These are phyloP conservation scores for Paraphaeosphaeria sporulosa DNA, from an alignment of 2,329 filamentous ascomycete species.

Conservation along the genomic window DNA sequence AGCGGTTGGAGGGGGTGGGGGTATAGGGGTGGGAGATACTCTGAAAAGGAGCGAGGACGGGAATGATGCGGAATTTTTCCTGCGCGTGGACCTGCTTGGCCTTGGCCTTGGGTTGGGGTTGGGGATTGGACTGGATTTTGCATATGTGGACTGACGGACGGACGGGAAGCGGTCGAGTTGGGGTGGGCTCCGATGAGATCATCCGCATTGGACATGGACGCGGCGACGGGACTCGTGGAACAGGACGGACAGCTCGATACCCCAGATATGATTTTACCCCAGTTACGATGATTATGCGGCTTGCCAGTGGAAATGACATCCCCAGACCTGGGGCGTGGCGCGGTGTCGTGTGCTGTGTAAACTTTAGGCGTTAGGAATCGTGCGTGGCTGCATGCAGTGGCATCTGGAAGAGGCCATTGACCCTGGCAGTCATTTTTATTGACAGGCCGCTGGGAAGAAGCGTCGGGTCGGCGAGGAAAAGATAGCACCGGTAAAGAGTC, in stretches of 20 bases:
- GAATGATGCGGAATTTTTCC: too few species aligned
- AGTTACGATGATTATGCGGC: not conserved
- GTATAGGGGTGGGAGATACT: constrained; percentile 10
- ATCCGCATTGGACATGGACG: not conserved
- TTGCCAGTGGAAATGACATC: not conserved
- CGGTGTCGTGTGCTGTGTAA: not conserved
- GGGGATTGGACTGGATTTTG: not conserved
- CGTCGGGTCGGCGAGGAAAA: too few species aligned
- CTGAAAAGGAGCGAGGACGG: too few species aligned
- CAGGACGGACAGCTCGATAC: constrained; percentile 1
- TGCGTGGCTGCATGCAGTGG: too few species aligned
- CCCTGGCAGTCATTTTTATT: too few species aligned
- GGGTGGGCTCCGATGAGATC: not conserved
- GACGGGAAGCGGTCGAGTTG: constrained; percentile 8
- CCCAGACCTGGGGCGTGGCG: not conserved
- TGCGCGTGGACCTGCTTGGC: not conserved
- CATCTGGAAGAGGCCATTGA: too few species aligned
- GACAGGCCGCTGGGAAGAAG: too few species aligned
- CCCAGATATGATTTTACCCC: constrained; percentile 5
- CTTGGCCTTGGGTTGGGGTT: not conserved
- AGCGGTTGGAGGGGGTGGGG: constrained; percentile 48
- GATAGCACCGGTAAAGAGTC: too few species aligned
- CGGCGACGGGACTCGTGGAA: not conserved
- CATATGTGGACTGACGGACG: not conserved
- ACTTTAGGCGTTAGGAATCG: too few species aligned